These are phyloP conservation scores for Sphenostylis stenocarpa DNA, from an alignment of 306 rosid genomes.

Conservation along the genomic window DNA sequence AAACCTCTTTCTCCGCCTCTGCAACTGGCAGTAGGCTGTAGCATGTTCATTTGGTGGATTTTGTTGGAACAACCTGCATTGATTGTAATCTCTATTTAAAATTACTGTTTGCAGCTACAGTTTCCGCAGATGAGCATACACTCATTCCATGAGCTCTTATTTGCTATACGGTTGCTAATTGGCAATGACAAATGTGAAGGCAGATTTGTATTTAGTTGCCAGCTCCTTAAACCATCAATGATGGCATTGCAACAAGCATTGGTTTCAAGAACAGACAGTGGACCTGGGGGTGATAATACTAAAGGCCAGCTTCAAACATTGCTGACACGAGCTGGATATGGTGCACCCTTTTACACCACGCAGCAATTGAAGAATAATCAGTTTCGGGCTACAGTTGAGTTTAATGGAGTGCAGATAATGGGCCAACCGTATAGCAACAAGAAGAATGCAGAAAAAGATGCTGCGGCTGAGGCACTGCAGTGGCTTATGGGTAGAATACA, in stretches of 20 bases:
- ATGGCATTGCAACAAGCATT: constrained; percentile 42
- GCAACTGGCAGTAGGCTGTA: not conserved
- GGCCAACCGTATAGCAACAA: constrained; percentile 92
- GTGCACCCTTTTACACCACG: constrained; percentile 77
- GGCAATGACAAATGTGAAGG: constrained; percentile 66
- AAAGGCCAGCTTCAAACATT: constrained; percentile 94
- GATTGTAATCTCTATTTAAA: not conserved
- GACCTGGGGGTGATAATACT: constrained; percentile 98
- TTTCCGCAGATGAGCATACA: constrained; percentile 68
- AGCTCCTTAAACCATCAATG: constrained; percentile 48
- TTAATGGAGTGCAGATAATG: constrained; percentile 76
- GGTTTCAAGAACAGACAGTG: constrained; percentile 82
- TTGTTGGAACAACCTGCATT: not conserved
- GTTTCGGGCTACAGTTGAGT: constrained; percentile 70
- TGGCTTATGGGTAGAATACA: constrained; percentile 71
- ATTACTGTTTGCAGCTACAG: constrained; percentile 56
- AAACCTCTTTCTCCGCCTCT: too few species aligned
- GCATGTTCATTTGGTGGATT: not conserved
- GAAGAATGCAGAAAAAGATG: constrained; percentile 95
- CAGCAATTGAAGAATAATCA: constrained; percentile 65
- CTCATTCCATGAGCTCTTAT: constrained; percentile 66
- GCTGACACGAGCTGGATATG: constrained; percentile 84
- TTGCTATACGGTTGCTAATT: constrained; percentile 73
- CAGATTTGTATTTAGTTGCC: constrained; percentile 67
- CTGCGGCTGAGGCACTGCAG: constrained; percentile 91